A percentile compares a stretch with the other conserved stretches of the same genome.
These are phyloP conservation scores for Pleurostoma richardsiae DNA, from an alignment of 2,329 filamentous ascomycete genomes.

Conservation along the genomic window DNA sequence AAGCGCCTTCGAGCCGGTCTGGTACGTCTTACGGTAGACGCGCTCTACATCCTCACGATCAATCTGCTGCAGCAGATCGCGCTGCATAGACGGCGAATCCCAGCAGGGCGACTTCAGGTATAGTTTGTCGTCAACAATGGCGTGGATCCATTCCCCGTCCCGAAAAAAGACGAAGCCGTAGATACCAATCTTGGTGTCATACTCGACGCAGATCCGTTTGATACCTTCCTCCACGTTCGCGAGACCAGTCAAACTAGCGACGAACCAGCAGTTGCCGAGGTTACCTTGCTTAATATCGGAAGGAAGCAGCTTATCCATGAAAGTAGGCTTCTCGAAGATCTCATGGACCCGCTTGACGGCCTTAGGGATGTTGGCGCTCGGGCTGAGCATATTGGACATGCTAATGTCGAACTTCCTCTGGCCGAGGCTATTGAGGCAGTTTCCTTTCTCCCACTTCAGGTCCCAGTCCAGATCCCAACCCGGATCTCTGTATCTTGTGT, in stretches of 20 bases:
- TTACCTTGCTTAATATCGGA: slow-evolving; percentile 74
- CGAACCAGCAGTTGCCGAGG: slow-evolving; percentile 79
- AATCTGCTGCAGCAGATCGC: slow-evolving; percentile 69
- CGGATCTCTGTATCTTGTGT: slow-evolving; percentile 72
- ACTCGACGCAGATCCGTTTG: slow-evolving; percentile 68
- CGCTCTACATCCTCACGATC: slow-evolving; percentile 64
- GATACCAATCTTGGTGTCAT: slow-evolving; percentile 70
- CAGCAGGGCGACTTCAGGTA: slow-evolving; percentile 79
- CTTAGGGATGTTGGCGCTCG: slow-evolving; percentile 54
- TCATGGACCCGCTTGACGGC: slow-evolving; percentile 72
- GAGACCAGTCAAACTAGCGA: slow-evolving; percentile 72
- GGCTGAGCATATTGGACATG: slow-evolving; percentile 36
- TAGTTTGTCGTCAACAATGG: slow-evolving; percentile 86
- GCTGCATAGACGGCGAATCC: slow-evolving; percentile 71
- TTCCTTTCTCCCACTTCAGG: slow-evolving; percentile 58
- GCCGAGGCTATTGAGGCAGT: slow-evolving; percentile 50
- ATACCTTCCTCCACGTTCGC: slow-evolving; percentile 69
- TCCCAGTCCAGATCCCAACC: slow-evolving; percentile 61
- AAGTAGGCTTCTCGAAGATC: slow-evolving; percentile 70
- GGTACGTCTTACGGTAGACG: slow-evolving; percentile 63
- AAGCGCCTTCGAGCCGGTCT: slow-evolving; percentile 68
- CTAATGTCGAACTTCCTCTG: slow-evolving; percentile 46
- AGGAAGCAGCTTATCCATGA: slow-evolving; percentile 60
- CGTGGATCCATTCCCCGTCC: slow-evolving; percentile 88
- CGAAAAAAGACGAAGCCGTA: slow-evolving; percentile 88